Evolutionary conservation across 495 filamentous ascomycete genomes (phyloP), one percentile per base, ranked within the genome.

Genomic region (Penicillium bialowiezense): DNA sequence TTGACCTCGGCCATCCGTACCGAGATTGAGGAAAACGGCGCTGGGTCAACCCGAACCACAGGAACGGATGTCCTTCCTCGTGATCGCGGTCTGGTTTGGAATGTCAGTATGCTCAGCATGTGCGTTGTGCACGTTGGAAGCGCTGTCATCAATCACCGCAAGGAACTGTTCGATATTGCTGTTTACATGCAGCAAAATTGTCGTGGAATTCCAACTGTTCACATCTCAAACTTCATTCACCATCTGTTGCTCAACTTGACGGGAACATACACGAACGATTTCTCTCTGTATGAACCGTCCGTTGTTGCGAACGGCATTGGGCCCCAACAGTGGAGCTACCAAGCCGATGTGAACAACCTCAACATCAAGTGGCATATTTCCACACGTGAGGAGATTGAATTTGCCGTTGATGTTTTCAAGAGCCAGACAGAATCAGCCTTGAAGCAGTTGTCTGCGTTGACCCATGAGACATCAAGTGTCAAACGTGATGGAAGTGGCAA

Each of bases 191-290:
- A 97, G 64, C 77, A 93, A 52, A 91, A 88, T 44, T 97, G 95
- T 70, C 83, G 85, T 58, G 93, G 93, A 14, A 88, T 95, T 26
- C 91, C 95, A 0, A 93, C 92, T 0, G 88, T 96, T 21, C 95
- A 97, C 64, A 86, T 97, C 43, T 95, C 90, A 31, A 99, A 97
- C 64, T 97, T 91, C 67, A 90, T 97, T 28, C 93, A 99, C 67
- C 93, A 99, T 65, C 78, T 99, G n/a, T 72, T 99, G n/a, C 87
- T 99, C 40, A 97, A 97, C 61, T 74, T 96, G 15, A 97, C 92
- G 3, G 84, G 90, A 18, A 97, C 88, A 1, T 99, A 97, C 57
- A 90, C 93, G 3, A 79, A 88, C 26, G 93, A 99, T 60, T 90
- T 88, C 60, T 80, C 84, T 3, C 76, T 96, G 12, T 95, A 91